Percentiles rank a stretch among this genome's conserved stretches.
Conservation (phyloP, 1,139 yeast species). For the Yamadazyma triangularis region DNA sequence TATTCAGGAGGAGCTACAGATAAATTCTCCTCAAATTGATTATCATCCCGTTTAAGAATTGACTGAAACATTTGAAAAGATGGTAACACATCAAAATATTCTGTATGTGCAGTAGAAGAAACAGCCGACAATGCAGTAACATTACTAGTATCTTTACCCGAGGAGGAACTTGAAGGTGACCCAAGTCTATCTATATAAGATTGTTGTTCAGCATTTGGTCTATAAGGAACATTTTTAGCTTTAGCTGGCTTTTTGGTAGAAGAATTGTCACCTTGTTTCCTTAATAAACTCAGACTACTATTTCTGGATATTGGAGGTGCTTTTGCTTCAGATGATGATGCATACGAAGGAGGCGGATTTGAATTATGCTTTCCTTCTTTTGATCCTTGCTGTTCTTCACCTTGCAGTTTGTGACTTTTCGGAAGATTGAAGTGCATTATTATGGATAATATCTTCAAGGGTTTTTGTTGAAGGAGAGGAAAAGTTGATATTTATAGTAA, state of each 20-base stretch:
- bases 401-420: no score
- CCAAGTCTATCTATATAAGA: conserved; percentile 26
- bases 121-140: conserved; percentile 19
- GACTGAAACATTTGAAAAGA: conserved; percentile 63
- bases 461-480: no score
- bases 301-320: conserved; percentile 9
- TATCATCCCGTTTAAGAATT: conserved; percentile 45
- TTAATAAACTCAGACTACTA: conserved; percentile 11
- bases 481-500: no score
- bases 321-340: conserved; percentile 1
- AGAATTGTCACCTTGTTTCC: conserved; percentile 1
- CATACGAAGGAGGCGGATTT: conserved; percentile 13
- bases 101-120: conserved; percentile 33
- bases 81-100: conserved; percentile 53
- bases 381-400: no score
- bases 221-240: conserved; percentile 25
- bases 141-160: conserved; percentile 32
- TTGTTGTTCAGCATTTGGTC: conserved; percentile 34
- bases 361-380: no score
- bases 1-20: conserved; percentile 37
- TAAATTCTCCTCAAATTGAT: conserved; percentile 37
- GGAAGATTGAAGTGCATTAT: no score
- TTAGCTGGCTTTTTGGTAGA: conserved; percentile 1
- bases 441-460: no score
- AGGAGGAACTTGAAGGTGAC: conserved; percentile 14